Evolutionary conservation across 208 protist genomes (phyloP).

Genomic region (Naegleria gruberi): DNA sequence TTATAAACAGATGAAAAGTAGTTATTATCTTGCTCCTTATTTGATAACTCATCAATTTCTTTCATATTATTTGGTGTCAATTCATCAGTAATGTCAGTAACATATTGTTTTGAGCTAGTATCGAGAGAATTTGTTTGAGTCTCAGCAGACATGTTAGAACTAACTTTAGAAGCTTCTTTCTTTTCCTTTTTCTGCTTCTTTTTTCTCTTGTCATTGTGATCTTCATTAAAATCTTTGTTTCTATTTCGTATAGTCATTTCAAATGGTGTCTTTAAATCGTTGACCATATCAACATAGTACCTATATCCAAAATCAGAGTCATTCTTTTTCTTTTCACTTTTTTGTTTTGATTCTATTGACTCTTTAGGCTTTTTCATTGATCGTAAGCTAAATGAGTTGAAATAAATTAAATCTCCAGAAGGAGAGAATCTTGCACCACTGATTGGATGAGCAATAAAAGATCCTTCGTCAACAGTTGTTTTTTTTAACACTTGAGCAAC

Average conservation of each 20-base stretch:
- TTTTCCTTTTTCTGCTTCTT: not conserved
- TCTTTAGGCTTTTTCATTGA: not conserved
- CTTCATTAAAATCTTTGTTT: not conserved
- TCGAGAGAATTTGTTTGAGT: not conserved
- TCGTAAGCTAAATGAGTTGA: not conserved
- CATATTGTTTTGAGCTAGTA: not conserved
- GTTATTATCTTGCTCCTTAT: not conserved
- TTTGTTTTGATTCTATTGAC: not conserved
- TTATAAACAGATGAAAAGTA: not conserved
- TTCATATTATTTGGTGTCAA: too few species aligned
- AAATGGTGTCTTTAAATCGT: not conserved
- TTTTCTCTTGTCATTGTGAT: not conserved
- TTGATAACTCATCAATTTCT: not conserved
- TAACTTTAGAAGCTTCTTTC: not conserved
- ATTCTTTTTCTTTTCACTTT: not conserved
- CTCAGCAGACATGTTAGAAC: not conserved
- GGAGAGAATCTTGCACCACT: not conserved
- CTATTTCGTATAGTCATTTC: not conserved
- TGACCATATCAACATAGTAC: not conserved
- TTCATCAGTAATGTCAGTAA: not conserved
- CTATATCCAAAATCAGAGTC: not conserved
- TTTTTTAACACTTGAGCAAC: not conserved
- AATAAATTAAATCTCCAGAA: not conserved
- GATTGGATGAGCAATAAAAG: not conserved
- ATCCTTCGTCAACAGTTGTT: not conserved